Conservation (phyloP, 305 asterid genomes). For the Fraxinus paxiana region DNA sequence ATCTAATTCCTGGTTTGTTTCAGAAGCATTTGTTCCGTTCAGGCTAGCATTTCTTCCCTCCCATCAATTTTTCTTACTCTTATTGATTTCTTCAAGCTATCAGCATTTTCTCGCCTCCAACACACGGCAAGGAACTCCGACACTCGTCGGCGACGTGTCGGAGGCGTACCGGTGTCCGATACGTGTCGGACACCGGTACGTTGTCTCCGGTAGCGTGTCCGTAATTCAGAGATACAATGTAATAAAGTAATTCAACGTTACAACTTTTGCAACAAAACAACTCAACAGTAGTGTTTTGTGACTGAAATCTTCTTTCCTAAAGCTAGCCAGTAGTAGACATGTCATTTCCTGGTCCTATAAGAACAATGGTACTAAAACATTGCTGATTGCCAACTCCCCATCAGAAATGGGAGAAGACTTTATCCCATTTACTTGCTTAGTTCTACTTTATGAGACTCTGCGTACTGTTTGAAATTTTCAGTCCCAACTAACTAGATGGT, state of each 20-base stretch:
- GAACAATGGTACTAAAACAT: background rate
- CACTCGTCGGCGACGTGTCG: too few species aligned
- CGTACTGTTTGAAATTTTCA: background rate
- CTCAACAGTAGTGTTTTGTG: background rate
- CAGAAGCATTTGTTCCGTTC: too few species aligned
- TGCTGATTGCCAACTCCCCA: background rate
- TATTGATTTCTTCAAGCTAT: too few species aligned
- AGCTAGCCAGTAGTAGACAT: background rate
- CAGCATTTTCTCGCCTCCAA: too few species aligned
- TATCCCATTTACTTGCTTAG: background rate
- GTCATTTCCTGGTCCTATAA: background rate
- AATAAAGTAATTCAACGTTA: background rate
- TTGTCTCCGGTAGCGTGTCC: too few species aligned
- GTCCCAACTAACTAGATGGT: conserved; percentile 7
- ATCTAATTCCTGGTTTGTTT: too few species aligned
- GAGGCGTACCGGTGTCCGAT: too few species aligned
- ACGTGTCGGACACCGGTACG: too few species aligned
- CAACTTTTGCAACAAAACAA: background rate
- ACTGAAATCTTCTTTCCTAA: background rate
- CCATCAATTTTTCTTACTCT: too few species aligned
- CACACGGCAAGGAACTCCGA: too few species aligned
- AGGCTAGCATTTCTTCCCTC: too few species aligned
- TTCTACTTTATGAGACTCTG: background rate
- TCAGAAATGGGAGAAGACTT: background rate
- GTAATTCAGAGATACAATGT: too few species aligned